Percentiles rank a stretch among this genome's conserved stretches.
These are phyloP conservation scores for Fusarium pseudoanthophilum DNA, from an alignment of 2,329 filamentous ascomycete genomes.

Conservation along the genomic window DNA sequence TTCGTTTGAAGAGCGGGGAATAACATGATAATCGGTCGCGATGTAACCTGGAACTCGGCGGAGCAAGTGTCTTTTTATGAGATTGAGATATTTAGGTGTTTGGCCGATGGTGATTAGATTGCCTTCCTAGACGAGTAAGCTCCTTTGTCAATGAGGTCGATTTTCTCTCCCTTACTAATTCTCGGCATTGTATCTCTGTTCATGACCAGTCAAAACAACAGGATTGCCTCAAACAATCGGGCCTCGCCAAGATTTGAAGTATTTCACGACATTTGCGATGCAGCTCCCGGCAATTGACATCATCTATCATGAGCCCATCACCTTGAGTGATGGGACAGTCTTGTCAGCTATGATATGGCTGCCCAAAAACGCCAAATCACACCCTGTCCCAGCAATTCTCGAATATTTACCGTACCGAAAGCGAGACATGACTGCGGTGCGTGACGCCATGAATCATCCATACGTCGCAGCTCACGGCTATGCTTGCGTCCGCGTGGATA, in stretches of 20 bases:
- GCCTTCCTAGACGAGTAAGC: not conserved
- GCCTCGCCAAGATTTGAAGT: not conserved
- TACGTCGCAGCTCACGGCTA: constrained; percentile 1
- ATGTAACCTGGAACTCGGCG: not conserved
- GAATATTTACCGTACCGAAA: constrained; percentile 5
- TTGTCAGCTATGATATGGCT: constrained; percentile 10
- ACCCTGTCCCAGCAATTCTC: constrained; percentile 6
- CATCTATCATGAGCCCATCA: constrained; percentile 3
- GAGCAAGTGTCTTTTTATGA: too few relatives aligned
- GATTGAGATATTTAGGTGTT: not conserved
- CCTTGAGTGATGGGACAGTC: not conserved
- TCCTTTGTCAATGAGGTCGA: too few relatives aligned
- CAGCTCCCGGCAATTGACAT: constrained; percentile 2
- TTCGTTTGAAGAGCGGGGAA: not conserved
- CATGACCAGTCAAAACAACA: too few relatives aligned
- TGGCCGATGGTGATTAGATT: not conserved
- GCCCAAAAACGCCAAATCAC: not conserved
- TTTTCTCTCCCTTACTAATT: too few relatives aligned
- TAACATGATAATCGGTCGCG: not conserved
- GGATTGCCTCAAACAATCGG: too few relatives aligned
- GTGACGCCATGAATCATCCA: constrained; percentile 7
- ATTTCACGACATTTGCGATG: not conserved
- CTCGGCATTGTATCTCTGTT: too few relatives aligned
- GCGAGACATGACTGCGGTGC: not conserved
- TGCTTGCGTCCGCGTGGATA: not conserved